A percentile compares a stretch with the other conserved stretches of the same genome.
phyloP scores from a whole-genome alignment of 495 filamentous ascomycete genomes.

The Chlorociboria aeruginascens region DNA sequence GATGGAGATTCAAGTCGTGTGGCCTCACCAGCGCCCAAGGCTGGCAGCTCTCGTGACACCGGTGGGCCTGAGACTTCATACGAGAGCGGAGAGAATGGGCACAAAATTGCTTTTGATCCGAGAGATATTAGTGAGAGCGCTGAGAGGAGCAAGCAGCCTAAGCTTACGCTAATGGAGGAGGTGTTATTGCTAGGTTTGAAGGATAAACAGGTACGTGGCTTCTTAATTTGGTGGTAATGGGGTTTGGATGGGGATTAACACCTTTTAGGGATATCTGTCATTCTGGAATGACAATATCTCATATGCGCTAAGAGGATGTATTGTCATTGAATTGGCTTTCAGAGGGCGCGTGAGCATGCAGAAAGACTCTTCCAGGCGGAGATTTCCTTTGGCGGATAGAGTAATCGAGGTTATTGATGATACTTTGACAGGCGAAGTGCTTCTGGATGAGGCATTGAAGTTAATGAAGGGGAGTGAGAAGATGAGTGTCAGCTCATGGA shows the following conservation, averaged over 20 bases:
- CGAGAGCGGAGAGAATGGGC: slow-evolving; percentile 87
- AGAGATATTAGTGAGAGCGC: slow-evolving; percentile 94
- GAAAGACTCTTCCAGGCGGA: slow-evolving; percentile 83
- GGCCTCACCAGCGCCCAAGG: slow-evolving; percentile 52
- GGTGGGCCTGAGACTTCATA: slow-evolving; percentile 78
- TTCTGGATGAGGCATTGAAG: slow-evolving; percentile 95
- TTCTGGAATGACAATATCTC: slow-evolving; percentile 99
- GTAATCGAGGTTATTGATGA: slow-evolving; percentile 96
- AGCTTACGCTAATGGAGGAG: slow-evolving; percentile 97
- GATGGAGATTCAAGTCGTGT: slow-evolving; percentile 52
- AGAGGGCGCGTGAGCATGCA: slow-evolving; percentile 96
- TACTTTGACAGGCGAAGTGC: slow-evolving; percentile 90
- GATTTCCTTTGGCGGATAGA: slow-evolving; percentile 85
- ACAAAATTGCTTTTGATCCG: slow-evolving; percentile 97
- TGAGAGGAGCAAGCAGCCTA: slow-evolving; percentile 94
- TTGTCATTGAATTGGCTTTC: slow-evolving; percentile 94
- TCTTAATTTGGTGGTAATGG: background rate
- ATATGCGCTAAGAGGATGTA: slow-evolving; percentile 92
- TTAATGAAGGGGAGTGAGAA: slow-evolving; percentile 99
- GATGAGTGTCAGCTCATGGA: slow-evolving; percentile 98
- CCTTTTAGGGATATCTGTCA: slow-evolving; percentile 65
- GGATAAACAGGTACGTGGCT: slow-evolving; percentile 77
- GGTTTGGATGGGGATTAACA: slow-evolving; percentile 4
- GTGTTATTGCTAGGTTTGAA: slow-evolving; percentile 88
- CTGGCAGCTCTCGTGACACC: slow-evolving; percentile 44